Conservation (phyloP, 78 protist species). For the Isochrysis galbana region DNA sequence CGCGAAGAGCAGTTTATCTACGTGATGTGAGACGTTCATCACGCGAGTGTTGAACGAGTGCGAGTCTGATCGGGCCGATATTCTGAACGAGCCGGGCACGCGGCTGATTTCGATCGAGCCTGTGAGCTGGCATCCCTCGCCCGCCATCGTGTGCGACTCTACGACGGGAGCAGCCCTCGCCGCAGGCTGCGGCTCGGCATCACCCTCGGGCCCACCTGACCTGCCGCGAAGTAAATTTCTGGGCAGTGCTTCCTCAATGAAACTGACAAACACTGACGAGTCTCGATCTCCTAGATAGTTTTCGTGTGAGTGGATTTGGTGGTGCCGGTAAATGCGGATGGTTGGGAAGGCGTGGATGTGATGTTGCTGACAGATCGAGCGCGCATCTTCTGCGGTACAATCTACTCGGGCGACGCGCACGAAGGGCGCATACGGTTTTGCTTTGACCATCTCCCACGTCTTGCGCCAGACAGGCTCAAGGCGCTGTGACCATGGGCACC, state of each 20-base stretch:
- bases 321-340: neutral
- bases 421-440: neutral
- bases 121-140: neutral
- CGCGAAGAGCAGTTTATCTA: neutral
- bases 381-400: neutral
- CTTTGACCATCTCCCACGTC: neutral
- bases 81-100: neutral
- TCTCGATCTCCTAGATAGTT: neutral
- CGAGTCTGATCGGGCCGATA: neutral
- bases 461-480: neutral
- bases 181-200: neutral
- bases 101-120: neutral
- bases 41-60: neutral
- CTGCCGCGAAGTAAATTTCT: neutral
- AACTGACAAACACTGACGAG: neutral
- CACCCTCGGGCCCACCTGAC: no score
- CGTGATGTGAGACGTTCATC: neutral
- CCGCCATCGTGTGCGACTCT: neutral
- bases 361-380: neutral
- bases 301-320: neutral
- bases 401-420: neutral
- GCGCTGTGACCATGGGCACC: conserved; percentile 16
- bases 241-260: neutral
- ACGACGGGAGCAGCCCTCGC: neutral
- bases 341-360: conserved; percentile 1